Evolutionary conservation across 2,329 filamentous ascomycete genomes (phyloP), one percentile per base, ranked within the genome.

Genomic region (Colletotrichum liaoningense): DNA sequence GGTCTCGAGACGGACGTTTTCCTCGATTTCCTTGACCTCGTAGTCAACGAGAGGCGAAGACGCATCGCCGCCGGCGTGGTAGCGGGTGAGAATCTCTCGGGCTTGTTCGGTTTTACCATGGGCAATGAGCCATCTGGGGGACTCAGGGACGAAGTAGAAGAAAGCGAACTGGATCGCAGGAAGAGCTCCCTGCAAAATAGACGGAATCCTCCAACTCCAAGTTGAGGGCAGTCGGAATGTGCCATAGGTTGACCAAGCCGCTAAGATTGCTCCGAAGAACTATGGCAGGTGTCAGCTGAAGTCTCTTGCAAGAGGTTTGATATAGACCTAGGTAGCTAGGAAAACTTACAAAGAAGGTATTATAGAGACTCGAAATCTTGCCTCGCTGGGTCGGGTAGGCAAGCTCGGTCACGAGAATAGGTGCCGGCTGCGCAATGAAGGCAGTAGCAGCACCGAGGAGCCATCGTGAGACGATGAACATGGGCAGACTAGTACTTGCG

Each of bases 61-160:
- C 7, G 88, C 89, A 63, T 91, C 85, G 14, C 87, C 88, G 67
- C 71, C 75, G 28, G 66, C 70, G 22, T 90, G 91, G 76, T 87
- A 91, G 67, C 85, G 88, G 5, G 84, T 85, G 56, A 93, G 84
- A 14, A 88, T 86, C 2, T 83, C 82, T 11, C 87, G 82, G 0
- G 89, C 88, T 65, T 89, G 82, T 7, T 89, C 86, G 12, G 84
- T 81, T 54, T 87, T 86, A 72, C 87, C 85, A 69, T 90, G 86
- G 72, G 87, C 86, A 67, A 90, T 88, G 22, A 92, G 83, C 90
- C 90, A 92, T 70, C 91, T 82, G 3, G 91, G 91, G 3, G 88
- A 91, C 77, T 93, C 91, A 0, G 91, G 91, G 1, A 92, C 66
- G 19, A 63, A 67, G 49, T 59, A 74, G 57, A 69, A 63, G 33